Evolutionary conservation across 140 eudicot genomes (phyloP), one percentile per base, ranked within the genome.

Genomic region (Eryngium alpinum): DNA sequence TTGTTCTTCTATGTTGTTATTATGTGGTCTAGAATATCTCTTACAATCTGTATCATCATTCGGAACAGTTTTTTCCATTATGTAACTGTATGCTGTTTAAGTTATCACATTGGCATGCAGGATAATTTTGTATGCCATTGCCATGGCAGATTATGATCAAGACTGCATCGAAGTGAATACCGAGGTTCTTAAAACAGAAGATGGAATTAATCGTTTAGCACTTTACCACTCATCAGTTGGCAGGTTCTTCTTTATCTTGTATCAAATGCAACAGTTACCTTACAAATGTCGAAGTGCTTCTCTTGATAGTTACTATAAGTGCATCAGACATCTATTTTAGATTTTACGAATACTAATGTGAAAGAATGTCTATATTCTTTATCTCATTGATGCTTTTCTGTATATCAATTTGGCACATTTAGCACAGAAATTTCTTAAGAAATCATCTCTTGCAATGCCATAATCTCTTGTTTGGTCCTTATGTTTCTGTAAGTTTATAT

Each of bases 141-240:
- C 90, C 62, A 81, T 92, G 92, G 93, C 92, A 80, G 91, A 94
- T 88, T 87, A 87, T 86, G 98, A 92, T 86, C 99, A 95, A 90
- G 96, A 88, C 59, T 81, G 85, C 78, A 70, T 63, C 52, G 90
- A 89, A 72, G 66, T 78, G 12, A 86, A 93, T 82, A 90, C 89
- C 83, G 74, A 87, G 82, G 86, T 93, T 79, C 93, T 93, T 80
- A 90, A 57, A 84, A 93, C 98, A 83, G 87, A 86, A 88, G 93
- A 89, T 21, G 98, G 97, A 53, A 88, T 95, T 46, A 85, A 86
- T 59, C 96, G 89, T 62, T 86, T 95, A 84, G 89, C 93, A 50
- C 93, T 95, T 77, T 95, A 95, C 84, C 91, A 91, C 88, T 90
- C 99, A 51, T 95, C 99, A 29, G 85, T 91, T 78, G 97, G 98